phyloP scores from a whole-genome alignment of 495 filamentous ascomycete genomes.

The Daldinia childiae region DNA sequence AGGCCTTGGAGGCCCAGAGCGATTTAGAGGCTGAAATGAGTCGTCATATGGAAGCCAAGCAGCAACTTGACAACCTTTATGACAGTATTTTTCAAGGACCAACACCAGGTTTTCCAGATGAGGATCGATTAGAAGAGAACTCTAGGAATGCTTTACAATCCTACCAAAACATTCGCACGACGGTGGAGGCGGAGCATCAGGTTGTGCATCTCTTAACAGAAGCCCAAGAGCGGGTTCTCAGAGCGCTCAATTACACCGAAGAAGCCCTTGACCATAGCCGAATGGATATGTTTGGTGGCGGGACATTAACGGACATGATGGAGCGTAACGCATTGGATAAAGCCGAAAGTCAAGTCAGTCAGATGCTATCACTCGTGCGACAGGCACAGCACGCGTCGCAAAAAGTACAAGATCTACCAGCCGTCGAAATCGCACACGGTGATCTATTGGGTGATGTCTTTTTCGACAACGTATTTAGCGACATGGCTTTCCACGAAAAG shows the following conservation, averaged over 20 bases:
- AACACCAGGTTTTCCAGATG: slow-evolving; percentile 58
- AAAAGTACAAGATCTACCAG: slow-evolving; percentile 45
- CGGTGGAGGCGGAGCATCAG: slow-evolving; percentile 43
- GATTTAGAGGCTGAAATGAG: slow-evolving; percentile 40
- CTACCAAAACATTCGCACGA: slow-evolving; percentile 39
- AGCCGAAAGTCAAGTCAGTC: slow-evolving; percentile 43
- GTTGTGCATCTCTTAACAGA: slow-evolving; percentile 40
- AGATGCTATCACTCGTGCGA: slow-evolving; percentile 39
- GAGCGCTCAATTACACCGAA: slow-evolving; percentile 44
- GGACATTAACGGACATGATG: slow-evolving; percentile 47
- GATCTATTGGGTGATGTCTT: slow-evolving; percentile 55
- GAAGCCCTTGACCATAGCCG: slow-evolving; percentile 44
- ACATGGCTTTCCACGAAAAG: slow-evolving; percentile 57
- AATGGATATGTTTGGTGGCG: slow-evolving; percentile 49
- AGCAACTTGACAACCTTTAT: slow-evolving; percentile 52
- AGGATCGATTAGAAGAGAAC: slow-evolving; percentile 53
- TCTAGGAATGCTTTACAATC: slow-evolving; percentile 17
- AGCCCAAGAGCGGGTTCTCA: slow-evolving; percentile 40
- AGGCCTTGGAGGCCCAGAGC: slow-evolving; percentile 36
- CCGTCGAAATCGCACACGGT: slow-evolving; percentile 47
- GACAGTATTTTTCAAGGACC: slow-evolving; percentile 56
- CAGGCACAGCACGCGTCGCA: slow-evolving; percentile 50
- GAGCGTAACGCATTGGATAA: slow-evolving; percentile 54
- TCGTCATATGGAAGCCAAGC: slow-evolving; percentile 49
- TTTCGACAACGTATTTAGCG: slow-evolving; percentile 60